phyloP scores from a whole-genome alignment of 768 basidiomycete genomes.

The Boletus reticulatus region DNA sequence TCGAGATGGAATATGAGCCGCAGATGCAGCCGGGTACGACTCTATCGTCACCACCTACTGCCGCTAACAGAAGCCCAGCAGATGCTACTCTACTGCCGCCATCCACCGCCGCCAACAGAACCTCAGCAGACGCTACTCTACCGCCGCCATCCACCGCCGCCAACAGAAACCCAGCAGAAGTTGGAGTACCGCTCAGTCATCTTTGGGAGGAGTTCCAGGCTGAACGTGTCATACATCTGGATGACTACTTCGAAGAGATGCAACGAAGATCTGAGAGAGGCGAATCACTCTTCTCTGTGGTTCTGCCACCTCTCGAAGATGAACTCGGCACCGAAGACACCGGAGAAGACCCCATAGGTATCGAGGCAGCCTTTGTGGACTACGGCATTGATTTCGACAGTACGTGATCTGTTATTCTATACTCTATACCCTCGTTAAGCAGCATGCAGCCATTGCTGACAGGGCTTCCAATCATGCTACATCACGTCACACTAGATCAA shows the following conservation, averaged over 20 bases:
- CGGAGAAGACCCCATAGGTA: too few species aligned
- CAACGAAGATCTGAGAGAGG: not conserved
- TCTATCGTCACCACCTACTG: too few species aligned
- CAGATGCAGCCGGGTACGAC: too few species aligned
- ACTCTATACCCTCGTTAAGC: too few species aligned
- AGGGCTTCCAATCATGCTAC: too few species aligned
- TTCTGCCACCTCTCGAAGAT: constrained; percentile 4
- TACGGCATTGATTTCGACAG: constrained; percentile 1
- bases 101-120: too few species aligned
- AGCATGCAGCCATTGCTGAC: not conserved
- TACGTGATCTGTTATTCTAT: not conserved
- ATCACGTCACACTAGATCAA: too few species aligned
- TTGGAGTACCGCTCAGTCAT: not conserved
- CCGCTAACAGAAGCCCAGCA: too few species aligned
- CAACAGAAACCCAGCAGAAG: too few species aligned
- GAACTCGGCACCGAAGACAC: not conserved
- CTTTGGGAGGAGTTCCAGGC: constrained; percentile 11
- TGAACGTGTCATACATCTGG: not conserved
- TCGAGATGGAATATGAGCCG: not conserved
- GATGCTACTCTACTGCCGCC: too few species aligned
- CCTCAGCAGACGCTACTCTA: too few species aligned
- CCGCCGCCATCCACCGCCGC: too few species aligned
- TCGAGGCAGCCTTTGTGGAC: not conserved
- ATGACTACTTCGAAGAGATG: constrained; percentile 14
- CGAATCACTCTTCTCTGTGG: not conserved